Conservation (phyloP, 371 early-diverging fungal species). For the Chytridium lagenaria region DNA sequence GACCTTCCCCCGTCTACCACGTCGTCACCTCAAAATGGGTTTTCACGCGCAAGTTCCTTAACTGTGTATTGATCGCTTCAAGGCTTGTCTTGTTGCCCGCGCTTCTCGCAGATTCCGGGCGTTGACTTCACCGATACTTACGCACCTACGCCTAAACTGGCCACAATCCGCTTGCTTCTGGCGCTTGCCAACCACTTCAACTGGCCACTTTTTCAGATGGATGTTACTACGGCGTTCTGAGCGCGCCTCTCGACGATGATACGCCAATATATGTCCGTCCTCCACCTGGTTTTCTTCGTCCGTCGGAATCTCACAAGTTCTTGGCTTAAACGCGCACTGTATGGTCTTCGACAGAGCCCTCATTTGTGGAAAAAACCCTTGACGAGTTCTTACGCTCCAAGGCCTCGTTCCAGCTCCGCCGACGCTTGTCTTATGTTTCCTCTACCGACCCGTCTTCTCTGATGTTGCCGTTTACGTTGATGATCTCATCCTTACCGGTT, state of each 20-base stretch:
- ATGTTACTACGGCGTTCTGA: not conserved
- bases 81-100: slow-evolving; percentile 19
- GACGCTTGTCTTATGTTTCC: not conserved
- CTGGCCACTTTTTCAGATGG: not conserved
- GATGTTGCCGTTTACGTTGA: not conserved
- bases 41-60: slow-evolving; percentile 1
- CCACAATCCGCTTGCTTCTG: slow-evolving; percentile 5
- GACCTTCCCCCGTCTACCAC: not conserved
- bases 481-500: not conserved
- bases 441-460: not conserved
- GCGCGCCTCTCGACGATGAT: not conserved
- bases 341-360: not conserved
- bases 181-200: not conserved
- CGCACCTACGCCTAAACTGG: slow-evolving; percentile 4
- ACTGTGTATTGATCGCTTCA: slow-evolving; percentile 6
- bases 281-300: not conserved
- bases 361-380: not conserved
- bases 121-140: slow-evolving; percentile 16
- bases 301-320: not conserved
- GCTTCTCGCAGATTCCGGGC: slow-evolving; percentile 4
- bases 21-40: slow-evolving; percentile 16
- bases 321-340: not conserved
- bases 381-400: not conserved
- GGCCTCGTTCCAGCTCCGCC: not conserved
- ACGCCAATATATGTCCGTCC: not conserved